Conservation (phyloP, 2,329 filamentous ascomycete species). For the Cadophora sp. region DNA sequence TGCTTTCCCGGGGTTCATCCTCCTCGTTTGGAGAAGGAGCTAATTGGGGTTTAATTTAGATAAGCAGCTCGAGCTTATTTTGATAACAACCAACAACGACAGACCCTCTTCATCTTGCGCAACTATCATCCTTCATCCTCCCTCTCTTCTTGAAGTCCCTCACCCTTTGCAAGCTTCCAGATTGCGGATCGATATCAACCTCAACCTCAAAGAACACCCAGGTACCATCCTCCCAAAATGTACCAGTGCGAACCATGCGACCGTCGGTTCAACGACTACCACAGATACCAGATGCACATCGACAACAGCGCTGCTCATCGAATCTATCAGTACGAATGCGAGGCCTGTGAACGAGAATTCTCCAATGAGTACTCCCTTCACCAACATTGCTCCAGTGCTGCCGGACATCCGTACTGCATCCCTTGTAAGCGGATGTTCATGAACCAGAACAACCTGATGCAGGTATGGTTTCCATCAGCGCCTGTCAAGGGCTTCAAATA, state of each 20-base stretch:
- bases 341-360: conserved; percentile 31
- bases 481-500: neutral
- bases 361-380: conserved; percentile 28
- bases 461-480: conserved; percentile 27
- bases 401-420: conserved; percentile 35
- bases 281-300: conserved; percentile 33
- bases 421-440: conserved; percentile 36
- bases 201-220: neutral
- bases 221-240: neutral
- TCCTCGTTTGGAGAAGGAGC: too few relatives aligned
- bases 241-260: conserved; percentile 18
- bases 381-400: conserved; percentile 30
- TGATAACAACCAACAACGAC: too few relatives aligned
- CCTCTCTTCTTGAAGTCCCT: neutral
- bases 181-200: neutral
- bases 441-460: conserved; percentile 36
- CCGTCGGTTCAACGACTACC: conserved; percentile 25
- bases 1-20: too few relatives aligned
- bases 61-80: too few relatives aligned
- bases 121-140: too few relatives aligned
- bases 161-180: neutral
- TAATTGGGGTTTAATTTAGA: too few relatives aligned
- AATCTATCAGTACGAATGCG: conserved; percentile 33
- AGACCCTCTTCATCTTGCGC: too few relatives aligned
- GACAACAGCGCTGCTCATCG: conserved; percentile 30